Conservation (phyloP, 2,329 filamentous ascomycete species). For the Eurotiales sp. region DNA sequence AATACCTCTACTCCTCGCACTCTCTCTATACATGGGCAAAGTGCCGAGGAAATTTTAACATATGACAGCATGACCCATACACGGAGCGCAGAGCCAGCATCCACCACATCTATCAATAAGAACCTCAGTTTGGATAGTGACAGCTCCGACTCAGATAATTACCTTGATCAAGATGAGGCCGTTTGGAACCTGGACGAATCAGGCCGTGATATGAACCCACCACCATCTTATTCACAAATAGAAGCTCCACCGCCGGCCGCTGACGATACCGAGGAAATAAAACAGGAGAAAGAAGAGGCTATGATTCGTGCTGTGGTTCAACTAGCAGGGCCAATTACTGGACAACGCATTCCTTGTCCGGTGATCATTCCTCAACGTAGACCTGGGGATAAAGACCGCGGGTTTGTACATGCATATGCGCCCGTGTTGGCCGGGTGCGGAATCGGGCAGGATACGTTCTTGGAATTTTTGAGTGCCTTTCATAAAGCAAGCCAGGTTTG, state of each 20-base stretch:
- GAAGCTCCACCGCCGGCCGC: background rate
- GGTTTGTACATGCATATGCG: conserved; percentile 38
- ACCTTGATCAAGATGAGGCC: background rate
- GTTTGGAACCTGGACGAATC: background rate
- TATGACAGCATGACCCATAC: background rate
- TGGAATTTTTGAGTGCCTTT: conserved; percentile 34
- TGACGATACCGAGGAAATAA: background rate
- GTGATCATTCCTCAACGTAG: conserved; percentile 38
- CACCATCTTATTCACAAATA: background rate
- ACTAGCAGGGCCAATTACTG: background rate
- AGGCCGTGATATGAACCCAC: background rate
- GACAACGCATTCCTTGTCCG: conserved; percentile 23
- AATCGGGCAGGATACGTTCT: conserved; percentile 32
- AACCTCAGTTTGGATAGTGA: too few species aligned
- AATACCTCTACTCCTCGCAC: background rate
- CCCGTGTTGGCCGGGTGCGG: conserved; percentile 32
- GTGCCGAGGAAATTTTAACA: background rate
- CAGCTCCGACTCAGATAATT: background rate
- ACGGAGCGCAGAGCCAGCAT: background rate
- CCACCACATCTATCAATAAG: too few species aligned
- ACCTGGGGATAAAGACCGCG: conserved; percentile 31
- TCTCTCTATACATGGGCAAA: background rate
- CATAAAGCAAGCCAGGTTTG: conserved; percentile 3
- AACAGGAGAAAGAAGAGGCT: background rate
- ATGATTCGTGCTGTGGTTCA: background rate